A percentile compares a stretch with the other conserved stretches of the same genome.
Conservation (phyloP, 805 yeast genomes). For the Candida bentonensis region DNA sequence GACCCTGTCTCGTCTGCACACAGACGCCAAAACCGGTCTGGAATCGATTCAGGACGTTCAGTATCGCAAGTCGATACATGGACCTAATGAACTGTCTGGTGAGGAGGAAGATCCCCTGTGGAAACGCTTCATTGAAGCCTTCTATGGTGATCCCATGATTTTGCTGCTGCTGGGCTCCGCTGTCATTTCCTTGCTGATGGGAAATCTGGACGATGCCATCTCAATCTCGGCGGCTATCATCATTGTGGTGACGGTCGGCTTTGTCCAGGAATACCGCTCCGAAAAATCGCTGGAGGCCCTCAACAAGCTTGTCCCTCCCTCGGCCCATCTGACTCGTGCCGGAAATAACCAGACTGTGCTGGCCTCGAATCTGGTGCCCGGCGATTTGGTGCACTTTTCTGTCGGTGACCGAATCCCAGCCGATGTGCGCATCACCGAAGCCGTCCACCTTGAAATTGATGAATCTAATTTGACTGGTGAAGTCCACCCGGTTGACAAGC, state of each 20-base stretch:
- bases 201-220: conserved; percentile 93
- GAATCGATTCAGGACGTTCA: conserved; percentile 54
- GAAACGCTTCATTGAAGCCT: conserved; percentile 63
- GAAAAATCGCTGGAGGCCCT: conserved; percentile 91
- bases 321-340: conserved; percentile 78
- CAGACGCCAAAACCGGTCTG: conserved; percentile 50
- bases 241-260: conserved; percentile 93
- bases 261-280: conserved; percentile 91
- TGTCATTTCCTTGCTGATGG: conserved; percentile 72
- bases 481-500: conserved; percentile 70
- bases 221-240: conserved; percentile 82
- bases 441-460: conserved; percentile 73
- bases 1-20: conserved; percentile 44
- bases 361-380: conserved; percentile 86
- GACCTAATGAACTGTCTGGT: conserved; percentile 59
- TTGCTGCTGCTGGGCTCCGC: conserved; percentile 84
- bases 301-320: conserved; percentile 90
- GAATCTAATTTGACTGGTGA: conserved; percentile 96
- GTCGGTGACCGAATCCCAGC: conserved; percentile 98
- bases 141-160: conserved; percentile 84
- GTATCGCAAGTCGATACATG: conserved; percentile 60
- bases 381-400: conserved; percentile 77
- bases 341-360: conserved; percentile 67
- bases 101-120: conserved; percentile 68
- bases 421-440: conserved; percentile 66